Conservation (phyloP, 345 rosid genomes). For the Eutrema japonicum region DNA sequence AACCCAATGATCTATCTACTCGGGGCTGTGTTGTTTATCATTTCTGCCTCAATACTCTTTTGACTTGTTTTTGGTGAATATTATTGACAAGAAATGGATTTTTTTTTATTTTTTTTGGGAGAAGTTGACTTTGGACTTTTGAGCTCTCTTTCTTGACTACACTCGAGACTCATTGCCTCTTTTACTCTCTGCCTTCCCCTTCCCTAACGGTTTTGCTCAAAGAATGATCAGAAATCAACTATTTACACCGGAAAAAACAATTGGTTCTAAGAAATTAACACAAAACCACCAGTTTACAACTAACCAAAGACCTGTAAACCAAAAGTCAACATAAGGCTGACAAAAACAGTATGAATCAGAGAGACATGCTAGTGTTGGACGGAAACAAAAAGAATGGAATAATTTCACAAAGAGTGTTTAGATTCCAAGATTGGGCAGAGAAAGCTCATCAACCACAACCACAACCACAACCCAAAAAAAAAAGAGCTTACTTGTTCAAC, state of each 20-base stretch:
- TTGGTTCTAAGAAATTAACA: not conserved
- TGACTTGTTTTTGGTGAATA: slow-evolving; percentile 19
- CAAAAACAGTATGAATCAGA: not conserved
- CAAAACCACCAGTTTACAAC: too few relatives aligned
- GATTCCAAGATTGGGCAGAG: not conserved
- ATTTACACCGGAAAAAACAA: too few relatives aligned
- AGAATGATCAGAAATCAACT: not conserved
- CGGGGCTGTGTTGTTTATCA: slow-evolving; percentile 38
- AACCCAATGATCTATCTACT: slow-evolving; percentile 33
- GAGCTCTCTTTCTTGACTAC: too few relatives aligned
- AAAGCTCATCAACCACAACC: not conserved
- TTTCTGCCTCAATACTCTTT: slow-evolving; percentile 31
- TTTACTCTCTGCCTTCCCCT: too few relatives aligned
- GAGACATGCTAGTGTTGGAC: not conserved
- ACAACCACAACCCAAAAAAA: too few relatives aligned
- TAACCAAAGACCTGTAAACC: not conserved
- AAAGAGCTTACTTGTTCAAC: not conserved
- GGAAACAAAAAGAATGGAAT: not conserved
- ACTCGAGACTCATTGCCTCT: too few relatives aligned
- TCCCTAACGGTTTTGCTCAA: too few relatives aligned
- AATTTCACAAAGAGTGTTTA: not conserved
- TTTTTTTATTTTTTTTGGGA: not conserved
- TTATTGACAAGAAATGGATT: slow-evolving; percentile 14
- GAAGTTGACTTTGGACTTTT: not conserved
- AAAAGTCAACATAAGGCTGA: not conserved